Evolutionary conservation across 768 basidiomycete species (phyloP), one percentile per base, ranked within the genome.

Genomic region (Psilocybe sp.): DNA sequence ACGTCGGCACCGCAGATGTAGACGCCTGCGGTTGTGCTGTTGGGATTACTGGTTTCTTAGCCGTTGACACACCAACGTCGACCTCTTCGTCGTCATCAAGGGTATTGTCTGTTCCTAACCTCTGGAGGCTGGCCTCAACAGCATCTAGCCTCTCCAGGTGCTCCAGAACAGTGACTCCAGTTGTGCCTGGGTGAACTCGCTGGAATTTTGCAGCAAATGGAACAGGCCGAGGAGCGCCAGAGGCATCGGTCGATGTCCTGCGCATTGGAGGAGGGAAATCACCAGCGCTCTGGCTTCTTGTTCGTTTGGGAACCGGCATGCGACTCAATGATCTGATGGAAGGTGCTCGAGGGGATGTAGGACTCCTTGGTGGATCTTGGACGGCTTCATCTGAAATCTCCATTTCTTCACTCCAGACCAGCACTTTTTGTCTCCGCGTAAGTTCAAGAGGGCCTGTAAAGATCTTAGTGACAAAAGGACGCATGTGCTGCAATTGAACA

Each of bases 381-480:
- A 69, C 57, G 35, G 62, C 65, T 52, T 86, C 85, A 52, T 85
- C 85, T 38, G 78, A 66, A 15, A 90, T 66, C 63, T 90, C 87
- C n/a, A 87, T 67, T 57, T 89, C 87, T 46, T 95, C 93, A 54
- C 91, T 87, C 85, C 87, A 91, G 12, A 96, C 87, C 19, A 90
- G 76, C 7, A 87, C 82, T 64, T 83, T 92, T 49, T 78, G 79
- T 46, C 92, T 74, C n/a, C 92, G 78, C 3, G 92, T 94, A 23
- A 96, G 72, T 60, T 96, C 93, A 55, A 96, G 73, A 3, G 93
- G 92, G n/a, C 92, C 91, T 91, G 33, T 32, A 35, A 12, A 19
- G 44, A 35, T 20, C 23, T 39, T 23, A 37, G 2, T 14, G 20
- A 15, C 20, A 31, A 16, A 10, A 10, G 20, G 8, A 4, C n/a